Evolutionary conservation across 768 basidiomycete species (phyloP), one percentile per base, ranked within the genome.

Genomic region (Pleurotus pulmonarius): DNA sequence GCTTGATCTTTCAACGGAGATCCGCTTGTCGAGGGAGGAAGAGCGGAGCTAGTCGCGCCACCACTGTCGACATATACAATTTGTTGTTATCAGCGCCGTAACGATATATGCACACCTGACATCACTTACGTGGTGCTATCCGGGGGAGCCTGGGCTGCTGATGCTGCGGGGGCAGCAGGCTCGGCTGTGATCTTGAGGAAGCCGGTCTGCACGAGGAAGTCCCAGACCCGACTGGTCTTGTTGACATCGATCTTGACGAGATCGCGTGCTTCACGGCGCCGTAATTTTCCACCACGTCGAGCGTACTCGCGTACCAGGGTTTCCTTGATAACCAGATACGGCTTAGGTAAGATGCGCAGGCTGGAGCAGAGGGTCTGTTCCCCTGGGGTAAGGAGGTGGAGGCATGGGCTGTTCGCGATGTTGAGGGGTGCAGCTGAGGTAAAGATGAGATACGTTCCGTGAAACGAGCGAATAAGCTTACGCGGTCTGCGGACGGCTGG

Each of bases 251-350:
- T 92, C 70, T 92, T 94, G 62, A 95, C 87, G 58, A 96, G 76
- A 69, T 92, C 92, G 49, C 91, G 82, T 9, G 94, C 93, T 69
- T 97, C 94, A 53, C 94, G 79, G 26, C 91, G 82, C 48, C 90
- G 88, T 44, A 98, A 78, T 67, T 91, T 90, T 9, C 95, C 95
- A 18, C 90, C 89, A 55, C 94, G 79, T 24, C 93, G 81, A 1
- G 92, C 92, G 63, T 93, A 97, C 74, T 98, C 96, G 29, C 94
- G 84, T 26, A 99, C 87, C 41, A 97, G 83, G 4, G 90, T 92
- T 70, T 97, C 94, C 69, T 99, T 99, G 73, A 98, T 91, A 58
- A 90, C 85, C 51, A 99, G 85, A 69, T 97, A 99, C 0, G 97
- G 94, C 65, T 93, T 92, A 0, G 97, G 96, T 16, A 97, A 79